Evolutionary conservation across 768 basidiomycete genomes (phyloP), one percentile per base, ranked within the genome.

Genomic region (Coprinopsis cinerea): DNA sequence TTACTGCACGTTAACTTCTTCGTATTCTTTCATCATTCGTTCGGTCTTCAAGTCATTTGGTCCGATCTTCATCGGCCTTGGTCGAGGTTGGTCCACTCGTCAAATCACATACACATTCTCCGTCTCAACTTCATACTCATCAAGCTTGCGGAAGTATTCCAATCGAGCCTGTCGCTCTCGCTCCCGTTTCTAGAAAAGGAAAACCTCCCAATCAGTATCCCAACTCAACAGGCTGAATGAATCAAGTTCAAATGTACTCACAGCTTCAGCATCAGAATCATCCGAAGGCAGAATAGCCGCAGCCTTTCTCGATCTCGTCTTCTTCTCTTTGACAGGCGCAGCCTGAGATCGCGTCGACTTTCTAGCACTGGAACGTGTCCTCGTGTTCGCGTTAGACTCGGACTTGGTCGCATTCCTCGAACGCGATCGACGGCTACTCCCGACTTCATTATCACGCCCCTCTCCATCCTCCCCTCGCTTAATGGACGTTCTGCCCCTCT

Each of bases 31-130:
- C n/a, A n/a, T n/a, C n/a, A n/a, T n/a, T n/a, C n/a, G n/a, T n/a
- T n/a, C n/a, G n/a, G n/a, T n/a, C n/a, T n/a, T n/a, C n/a, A n/a
- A n/a, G n/a, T n/a, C n/a, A n/a, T n/a, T n/a, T n/a, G n/a, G n/a
- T n/a, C n/a, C n/a, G n/a, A n/a, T n/a, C n/a, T n/a, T n/a, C n/a
- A n/a, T n/a, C n/a, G n/a, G n/a, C n/a, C n/a, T n/a, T n/a, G n/a
- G n/a, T 39, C 10, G 11, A 39, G 36, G 18, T 10, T 39, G 17
- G 11, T 6, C 10, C 18, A 6, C 36, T 15, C 10, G 6, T 40
- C 67, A 80, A 48, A 82, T 68, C 43, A 82, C 66, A 60, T 78
- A 81, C 32, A 81, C 77, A 45, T 79, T 76, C 58, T 82, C 80
- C 48, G 76, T 77, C 54, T 73, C 73, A 30, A 82, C 67, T 54